Conservation (phyloP, 2,329 filamentous ascomycete genomes). For the Penicillium sp. region DNA sequence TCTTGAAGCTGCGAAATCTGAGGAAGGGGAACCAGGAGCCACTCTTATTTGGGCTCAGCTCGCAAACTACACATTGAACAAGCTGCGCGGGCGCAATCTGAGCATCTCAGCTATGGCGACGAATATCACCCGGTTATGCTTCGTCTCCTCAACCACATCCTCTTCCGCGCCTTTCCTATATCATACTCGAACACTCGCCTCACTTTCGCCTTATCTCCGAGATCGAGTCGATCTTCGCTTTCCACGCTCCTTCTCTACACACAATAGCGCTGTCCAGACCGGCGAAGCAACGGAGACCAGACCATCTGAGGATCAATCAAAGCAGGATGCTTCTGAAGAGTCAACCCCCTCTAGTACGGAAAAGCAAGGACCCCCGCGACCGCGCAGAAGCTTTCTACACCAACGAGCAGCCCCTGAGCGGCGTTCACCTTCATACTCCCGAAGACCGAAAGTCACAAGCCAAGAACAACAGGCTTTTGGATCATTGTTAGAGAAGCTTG, state of each 20-base stretch:
- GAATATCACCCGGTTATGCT: slow-evolving; percentile 32
- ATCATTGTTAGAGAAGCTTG: slow-evolving; percentile 21
- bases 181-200: slow-evolving; percentile 61
- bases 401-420: slow-evolving; percentile 17
- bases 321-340: slow-evolving; percentile 3
- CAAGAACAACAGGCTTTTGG: slow-evolving; percentile 23
- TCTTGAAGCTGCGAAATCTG: background rate
- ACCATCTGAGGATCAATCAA: slow-evolving; percentile 1
- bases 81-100: background rate
- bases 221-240: slow-evolving; percentile 10
- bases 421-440: background rate
- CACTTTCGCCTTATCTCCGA: slow-evolving; percentile 10
- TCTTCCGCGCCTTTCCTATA: slow-evolving; percentile 65
- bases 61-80: background rate
- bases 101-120: slow-evolving; percentile 26
- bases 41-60: background rate
- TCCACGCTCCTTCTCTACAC: slow-evolving; percentile 18
- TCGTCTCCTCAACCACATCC: slow-evolving; percentile 23
- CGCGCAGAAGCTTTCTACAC: slow-evolving; percentile 26
- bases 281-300: slow-evolving; percentile 1
- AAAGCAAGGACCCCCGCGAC: slow-evolving; percentile 3
- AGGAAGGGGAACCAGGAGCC: background rate
- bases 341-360: background rate
- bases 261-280: slow-evolving; percentile 1
- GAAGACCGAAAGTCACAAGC: slow-evolving; percentile 20